These are phyloP conservation scores for Caryocar brasiliense DNA, from an alignment of 441 rosid species.

Conservation along the genomic window DNA sequence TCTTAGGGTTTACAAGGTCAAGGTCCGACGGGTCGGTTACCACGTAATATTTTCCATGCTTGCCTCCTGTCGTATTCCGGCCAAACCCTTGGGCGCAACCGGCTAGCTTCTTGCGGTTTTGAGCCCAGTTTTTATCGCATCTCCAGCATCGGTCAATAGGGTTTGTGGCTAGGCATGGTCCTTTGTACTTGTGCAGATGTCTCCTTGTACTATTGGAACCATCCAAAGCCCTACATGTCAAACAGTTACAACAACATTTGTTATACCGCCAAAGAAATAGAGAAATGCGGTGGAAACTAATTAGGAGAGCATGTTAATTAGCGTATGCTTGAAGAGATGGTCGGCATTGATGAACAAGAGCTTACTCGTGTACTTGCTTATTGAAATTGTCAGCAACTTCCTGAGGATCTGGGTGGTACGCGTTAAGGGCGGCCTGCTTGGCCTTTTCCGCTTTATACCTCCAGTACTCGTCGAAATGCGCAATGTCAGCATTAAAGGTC, in stretches of 20 bases:
- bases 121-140: slow-evolving; percentile 25
- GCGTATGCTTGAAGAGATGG: no score
- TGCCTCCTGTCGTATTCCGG: slow-evolving; percentile 19
- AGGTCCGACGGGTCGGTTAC: slow-evolving; percentile 19
- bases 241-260: no score
- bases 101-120: slow-evolving; percentile 24
- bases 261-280: no score
- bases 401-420: slow-evolving; percentile 26
- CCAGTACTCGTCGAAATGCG: slow-evolving; percentile 27
- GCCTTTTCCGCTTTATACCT: slow-evolving; percentile 25
- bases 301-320: no score
- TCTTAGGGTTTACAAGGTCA: slow-evolving; percentile 20
- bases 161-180: slow-evolving; percentile 27
- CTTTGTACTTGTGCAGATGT: slow-evolving; percentile 8
- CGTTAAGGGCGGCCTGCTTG: slow-evolving; percentile 7
- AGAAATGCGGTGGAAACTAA: no score
- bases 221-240: slow-evolving; percentile 5
- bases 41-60: slow-evolving; percentile 16
- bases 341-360: no score
- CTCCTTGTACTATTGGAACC: slow-evolving; percentile 20
- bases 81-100: slow-evolving; percentile 26
- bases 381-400: slow-evolving; percentile 16
- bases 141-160: slow-evolving; percentile 55
- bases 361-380: slow-evolving; percentile 18
- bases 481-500: slow-evolving; percentile 13